These are phyloP conservation scores for Dictyostelium purpureum DNA, from an alignment of 78 protist genomes.

Conservation along the genomic window DNA sequence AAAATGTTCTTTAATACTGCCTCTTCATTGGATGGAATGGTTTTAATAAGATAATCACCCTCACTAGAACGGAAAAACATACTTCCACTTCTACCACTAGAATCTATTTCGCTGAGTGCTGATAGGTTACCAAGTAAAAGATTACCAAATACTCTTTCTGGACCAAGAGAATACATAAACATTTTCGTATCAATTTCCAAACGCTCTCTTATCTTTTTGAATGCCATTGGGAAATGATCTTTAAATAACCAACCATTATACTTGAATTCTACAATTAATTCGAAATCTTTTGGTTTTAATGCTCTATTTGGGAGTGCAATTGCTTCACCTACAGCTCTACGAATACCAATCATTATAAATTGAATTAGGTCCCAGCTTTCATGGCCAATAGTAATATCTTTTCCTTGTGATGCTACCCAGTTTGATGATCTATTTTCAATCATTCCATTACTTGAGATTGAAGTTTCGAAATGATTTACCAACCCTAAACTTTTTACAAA, in stretches of 20 bases:
- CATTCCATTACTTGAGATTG: not conserved
- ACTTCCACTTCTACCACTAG: constrained; percentile 73
- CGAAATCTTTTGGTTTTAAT: constrained; percentile 64
- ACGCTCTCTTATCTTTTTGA: constrained; percentile 53
- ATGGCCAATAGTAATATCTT: constrained; percentile 64
- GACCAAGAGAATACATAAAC: constrained; percentile 79
- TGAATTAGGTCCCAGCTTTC: constrained; percentile 63
- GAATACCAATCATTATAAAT: constrained; percentile 72
- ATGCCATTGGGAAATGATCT: constrained; percentile 59
- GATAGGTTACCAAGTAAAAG: constrained; percentile 65
- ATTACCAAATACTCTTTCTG: constrained; percentile 82
- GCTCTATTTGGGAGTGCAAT: constrained; percentile 32
- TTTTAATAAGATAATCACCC: constrained; percentile 61
- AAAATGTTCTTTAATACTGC: constrained; percentile 4
- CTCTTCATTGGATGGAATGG: constrained; percentile 72
- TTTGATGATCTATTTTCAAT: constrained; percentile 5
- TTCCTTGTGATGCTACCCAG: constrained; percentile 64
- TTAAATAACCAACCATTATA: constrained; percentile 67
- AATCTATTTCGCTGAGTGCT: constrained; percentile 33
- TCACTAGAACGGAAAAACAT: constrained; percentile 67
- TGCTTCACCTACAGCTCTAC: constrained; percentile 56
- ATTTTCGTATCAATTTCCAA: constrained; percentile 48
- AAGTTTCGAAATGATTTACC: constrained; percentile 10
- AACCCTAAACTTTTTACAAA: constrained; percentile 54
- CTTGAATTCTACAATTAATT: constrained; percentile 40